Base-by-base conservation (phyloP, 2,329 filamentous ascomycete species). In the Cordyceps sp. region DNA sequence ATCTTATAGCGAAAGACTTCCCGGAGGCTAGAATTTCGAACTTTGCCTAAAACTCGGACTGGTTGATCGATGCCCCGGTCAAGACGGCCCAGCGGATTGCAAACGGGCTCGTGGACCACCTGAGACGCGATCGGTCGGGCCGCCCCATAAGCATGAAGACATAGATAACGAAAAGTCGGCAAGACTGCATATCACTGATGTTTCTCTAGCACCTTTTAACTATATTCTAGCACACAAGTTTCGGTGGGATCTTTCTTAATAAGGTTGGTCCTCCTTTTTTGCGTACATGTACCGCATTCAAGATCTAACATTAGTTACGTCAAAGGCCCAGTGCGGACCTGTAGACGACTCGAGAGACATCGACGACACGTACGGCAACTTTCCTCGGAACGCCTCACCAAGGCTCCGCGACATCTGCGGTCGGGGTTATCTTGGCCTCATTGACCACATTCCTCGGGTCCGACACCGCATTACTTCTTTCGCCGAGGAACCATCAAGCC, bases 201-300 rank as follows among this genome's bases (percentile, higher is more conserved):
- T 16, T 21, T 44, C n/a, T 39, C 42, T 12, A 36, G 42, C 5
- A 36, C 43, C 12, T 45, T 45, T 17, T 36, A 42, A 2, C 37
- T 40, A 5, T 37, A 44, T 6, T n/a, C n/a, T n/a, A n/a, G n/a
- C n/a, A n/a, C n/a, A n/a, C n/a, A n/a, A 44, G 42, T 29, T 37
- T 44, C 13, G 42, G 40, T 2, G 40, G 40, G 2, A 42, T 44
- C 8, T 35, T 44, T 13, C 39, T 44, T 5, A 44, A 44, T 13
- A 25, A 44, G 30, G 37, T 39, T 4, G 4, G 25, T 26, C 13
- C 14, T n/a, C n/a, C n/a, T n/a, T n/a, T n/a, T n/a, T n/a, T n/a
- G n/a, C n/a, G n/a, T 24, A n/a, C 23, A 39, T 9, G 16, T 16
- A 2, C 5, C 13, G n/a, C 4, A n/a, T 13, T n/a, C 12, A 24